A percentile compares a stretch with the other conserved stretches of the same genome.
Conservation (phyloP, 2,329 filamentous ascomycete genomes). For the Exophiala xenobiotica region DNA sequence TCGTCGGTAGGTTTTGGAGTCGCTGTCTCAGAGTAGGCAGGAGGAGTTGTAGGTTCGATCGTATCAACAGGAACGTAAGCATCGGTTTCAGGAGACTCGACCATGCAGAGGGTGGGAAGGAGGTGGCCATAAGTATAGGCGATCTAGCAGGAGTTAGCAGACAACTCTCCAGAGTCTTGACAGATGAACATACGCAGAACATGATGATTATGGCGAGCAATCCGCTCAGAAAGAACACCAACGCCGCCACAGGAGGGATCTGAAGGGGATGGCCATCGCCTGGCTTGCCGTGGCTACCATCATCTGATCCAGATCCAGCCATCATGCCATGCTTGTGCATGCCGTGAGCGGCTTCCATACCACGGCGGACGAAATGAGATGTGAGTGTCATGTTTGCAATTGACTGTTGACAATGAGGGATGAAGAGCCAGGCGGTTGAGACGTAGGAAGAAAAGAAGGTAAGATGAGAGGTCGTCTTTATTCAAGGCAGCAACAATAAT, state of each 20-base stretch:
- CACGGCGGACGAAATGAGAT: slow-evolving; percentile 37
- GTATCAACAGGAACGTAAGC: slow-evolving; percentile 53
- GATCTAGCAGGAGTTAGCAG: slow-evolving; percentile 19
- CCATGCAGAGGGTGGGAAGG: slow-evolving; percentile 61
- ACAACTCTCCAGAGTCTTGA: background rate
- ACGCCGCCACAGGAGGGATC: slow-evolving; percentile 32
- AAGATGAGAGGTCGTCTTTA: slow-evolving; percentile 11
- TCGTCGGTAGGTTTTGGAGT: slow-evolving; percentile 31
- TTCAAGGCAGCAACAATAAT: no score
- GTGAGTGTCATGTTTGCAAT: slow-evolving; percentile 17
- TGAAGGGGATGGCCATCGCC: slow-evolving; percentile 26
- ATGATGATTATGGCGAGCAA: slow-evolving; percentile 30
- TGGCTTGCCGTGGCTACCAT: slow-evolving; percentile 19
- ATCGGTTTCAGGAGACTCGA: slow-evolving; percentile 60
- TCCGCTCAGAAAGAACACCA: slow-evolving; percentile 34
- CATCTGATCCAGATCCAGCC: slow-evolving; percentile 12
- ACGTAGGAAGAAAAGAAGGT: slow-evolving; percentile 1
- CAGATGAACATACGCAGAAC: slow-evolving; percentile 33
- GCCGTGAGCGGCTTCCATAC: slow-evolving; percentile 35
- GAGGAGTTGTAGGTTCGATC: slow-evolving; percentile 31
- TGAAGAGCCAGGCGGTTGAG: background rate
- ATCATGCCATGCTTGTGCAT: slow-evolving; percentile 30
- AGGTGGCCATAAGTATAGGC: slow-evolving; percentile 61
- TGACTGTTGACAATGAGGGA: background rate
- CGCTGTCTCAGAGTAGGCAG: slow-evolving; percentile 35